Base-by-base conservation (phyloP, 2,329 filamentous ascomycete genomes). In the Dactylellina drechsleri region DNA sequence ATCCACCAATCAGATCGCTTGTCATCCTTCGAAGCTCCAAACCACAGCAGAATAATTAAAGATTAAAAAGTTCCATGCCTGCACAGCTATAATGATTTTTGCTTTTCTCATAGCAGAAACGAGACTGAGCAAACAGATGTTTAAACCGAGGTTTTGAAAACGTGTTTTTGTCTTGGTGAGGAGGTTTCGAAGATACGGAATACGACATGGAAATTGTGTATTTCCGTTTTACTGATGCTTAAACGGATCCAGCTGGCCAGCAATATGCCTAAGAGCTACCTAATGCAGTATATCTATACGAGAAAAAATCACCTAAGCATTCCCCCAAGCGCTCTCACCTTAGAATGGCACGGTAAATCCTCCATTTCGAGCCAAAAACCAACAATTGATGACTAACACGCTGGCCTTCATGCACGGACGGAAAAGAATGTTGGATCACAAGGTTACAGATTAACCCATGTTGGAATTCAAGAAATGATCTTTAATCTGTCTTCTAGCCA, bases 341-440 rank as follows among this genome's bases (percentile, higher is more conserved):
- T 60, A 23, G 23, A 2, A 23, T 52, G 56, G 57, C 45, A 53
- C 47, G 53, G 36, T 47, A 31, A 31, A 52, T 47, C 47, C 36
- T 36, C 31, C 31, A 2, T 36, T 36, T 36, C 10, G 31, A 10
- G 31, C 31, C 6, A 36, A 36, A 3, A 36, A 8, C 10, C 10
- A 36, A 10, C 31, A 36, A 36, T 5, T 36, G 6, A 3, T 36
- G 10, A 36, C 31, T 5, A 50, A 28, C 43, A 36, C 57, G n/a
- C 67, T 72, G 36, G 53, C 54, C 52, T 56, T 66, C 53, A 62
- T 61, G 62, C 61, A 61, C 6, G 31, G 62, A 61, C 52, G 13
- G 31, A 28, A 31, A 62, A 57, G 62, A 74, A 74, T 67, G 70
- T 74, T 74, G 62, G 70, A 74, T 74, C 68, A 73, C 68, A 53